Evolutionary conservation across 2,329 filamentous ascomycete species (phyloP).

Genomic region (Penicillium sclerotiorum): DNA sequence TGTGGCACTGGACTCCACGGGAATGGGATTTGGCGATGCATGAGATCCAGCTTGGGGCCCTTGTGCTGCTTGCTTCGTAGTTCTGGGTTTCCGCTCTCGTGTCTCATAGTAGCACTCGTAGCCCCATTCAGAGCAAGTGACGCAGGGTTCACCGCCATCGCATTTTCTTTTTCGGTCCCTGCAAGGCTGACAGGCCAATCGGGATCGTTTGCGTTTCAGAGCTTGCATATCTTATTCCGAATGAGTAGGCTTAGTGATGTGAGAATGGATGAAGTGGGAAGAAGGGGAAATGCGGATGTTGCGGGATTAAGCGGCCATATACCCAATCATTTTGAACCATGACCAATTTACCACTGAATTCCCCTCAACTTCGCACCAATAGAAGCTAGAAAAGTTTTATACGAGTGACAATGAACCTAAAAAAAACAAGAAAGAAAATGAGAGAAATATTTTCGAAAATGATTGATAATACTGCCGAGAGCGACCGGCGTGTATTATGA

Average conservation of each 20-base stretch:
- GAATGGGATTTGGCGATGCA: slow-evolving; percentile 1
- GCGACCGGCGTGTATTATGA: too few species aligned
- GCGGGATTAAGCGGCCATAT: slow-evolving; percentile 4
- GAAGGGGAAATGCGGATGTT: slow-evolving; percentile 6
- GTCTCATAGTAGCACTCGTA: slow-evolving; percentile 32
- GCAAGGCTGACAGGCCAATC: slow-evolving; percentile 32
- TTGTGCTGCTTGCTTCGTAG: slow-evolving; percentile 2
- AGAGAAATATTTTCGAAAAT: neutral
- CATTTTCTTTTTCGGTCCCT: slow-evolving; percentile 35
- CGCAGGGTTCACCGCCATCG: slow-evolving; percentile 29
- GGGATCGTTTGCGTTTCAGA: slow-evolving; percentile 28
- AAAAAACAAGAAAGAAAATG: neutral
- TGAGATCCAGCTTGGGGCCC: neutral
- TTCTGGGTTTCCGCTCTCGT: slow-evolving; percentile 9
- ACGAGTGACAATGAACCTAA: too few species aligned
- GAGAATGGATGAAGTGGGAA: neutral
- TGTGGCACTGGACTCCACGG: neutral
- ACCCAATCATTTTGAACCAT: too few species aligned
- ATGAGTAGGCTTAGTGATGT: neutral
- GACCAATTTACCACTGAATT: too few species aligned
- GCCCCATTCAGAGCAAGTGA: slow-evolving; percentile 31
- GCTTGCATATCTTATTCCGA: neutral
- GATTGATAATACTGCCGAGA: too few species aligned
- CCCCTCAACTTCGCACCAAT: too few species aligned
- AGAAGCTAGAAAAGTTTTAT: too few species aligned